Evolutionary conservation across 257 asterid genomes (phyloP).

Genomic region (Ilex asprella): DNA sequence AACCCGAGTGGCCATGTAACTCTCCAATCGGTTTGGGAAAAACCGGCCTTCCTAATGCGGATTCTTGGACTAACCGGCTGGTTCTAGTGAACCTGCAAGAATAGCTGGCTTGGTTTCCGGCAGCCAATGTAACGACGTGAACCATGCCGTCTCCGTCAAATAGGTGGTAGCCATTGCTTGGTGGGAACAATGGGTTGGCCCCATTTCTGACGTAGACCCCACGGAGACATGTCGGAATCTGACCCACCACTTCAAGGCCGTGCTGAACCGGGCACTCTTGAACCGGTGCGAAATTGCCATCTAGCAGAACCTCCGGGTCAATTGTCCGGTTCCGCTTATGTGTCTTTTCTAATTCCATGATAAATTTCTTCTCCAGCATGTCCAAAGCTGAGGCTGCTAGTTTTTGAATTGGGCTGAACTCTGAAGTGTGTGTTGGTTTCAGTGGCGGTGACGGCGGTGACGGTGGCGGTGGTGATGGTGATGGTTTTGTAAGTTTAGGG

Average conservation of each 20-base stretch:
- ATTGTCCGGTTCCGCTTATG: constrained; percentile 35
- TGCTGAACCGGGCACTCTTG: constrained; percentile 49
- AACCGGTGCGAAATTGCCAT: constrained; percentile 61
- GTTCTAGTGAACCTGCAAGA: constrained; percentile 52
- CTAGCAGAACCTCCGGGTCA: constrained; percentile 51
- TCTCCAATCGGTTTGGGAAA: constrained; percentile 62
- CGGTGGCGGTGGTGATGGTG: neutral
- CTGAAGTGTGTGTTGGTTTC: neutral
- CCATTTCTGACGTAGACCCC: constrained; percentile 64
- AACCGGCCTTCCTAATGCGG: constrained; percentile 34
- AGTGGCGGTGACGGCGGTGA: constrained; percentile 2
- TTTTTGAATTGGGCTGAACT: constrained; percentile 38
- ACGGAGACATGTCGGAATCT: constrained; percentile 26
- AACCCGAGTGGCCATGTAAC: constrained; percentile 52
- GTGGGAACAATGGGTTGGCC: constrained; percentile 44
- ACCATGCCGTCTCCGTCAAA: constrained; percentile 74
- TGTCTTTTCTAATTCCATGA: constrained; percentile 24
- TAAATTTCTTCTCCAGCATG: constrained; percentile 28
- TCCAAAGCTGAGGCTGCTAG: constrained; percentile 38
- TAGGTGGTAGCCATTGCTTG: constrained; percentile 49
- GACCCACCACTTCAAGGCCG: constrained; percentile 40
- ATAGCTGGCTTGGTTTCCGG: constrained; percentile 35
- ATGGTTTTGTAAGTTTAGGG: neutral
- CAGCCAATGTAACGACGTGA: constrained; percentile 38
- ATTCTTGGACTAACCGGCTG: constrained; percentile 38